Evolutionary conservation across 495 filamentous ascomycete genomes (phyloP).

Genomic region (Pyrenula massariospora): DNA sequence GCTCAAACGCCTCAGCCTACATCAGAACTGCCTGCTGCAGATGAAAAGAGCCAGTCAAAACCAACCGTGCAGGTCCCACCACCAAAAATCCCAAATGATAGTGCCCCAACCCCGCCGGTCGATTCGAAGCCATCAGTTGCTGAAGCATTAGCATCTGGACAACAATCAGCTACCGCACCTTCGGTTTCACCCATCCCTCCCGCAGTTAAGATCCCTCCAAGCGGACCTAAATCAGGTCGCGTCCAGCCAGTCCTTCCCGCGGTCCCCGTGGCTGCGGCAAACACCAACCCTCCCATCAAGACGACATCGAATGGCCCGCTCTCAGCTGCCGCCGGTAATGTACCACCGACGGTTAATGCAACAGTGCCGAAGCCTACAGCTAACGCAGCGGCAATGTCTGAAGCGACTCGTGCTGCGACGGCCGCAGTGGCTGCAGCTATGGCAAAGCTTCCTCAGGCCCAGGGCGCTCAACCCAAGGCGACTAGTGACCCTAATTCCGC

Average conservation of each 20-base stretch:
- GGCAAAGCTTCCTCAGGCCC: slow-evolving; percentile 60
- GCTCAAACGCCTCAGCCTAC: slow-evolving; percentile 20
- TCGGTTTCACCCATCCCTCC: slow-evolving; percentile 22
- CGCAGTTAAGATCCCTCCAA: slow-evolving; percentile 33
- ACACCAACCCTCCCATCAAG: slow-evolving; percentile 26
- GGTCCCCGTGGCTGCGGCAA: slow-evolving; percentile 8
- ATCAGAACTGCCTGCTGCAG: slow-evolving; percentile 28
- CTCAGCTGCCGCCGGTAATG: slow-evolving; percentile 18
- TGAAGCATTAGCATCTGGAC: slow-evolving; percentile 26
- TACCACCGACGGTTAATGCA: slow-evolving; percentile 18
- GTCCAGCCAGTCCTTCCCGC: slow-evolving; percentile 60
- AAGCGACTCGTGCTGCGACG: slow-evolving; percentile 72
- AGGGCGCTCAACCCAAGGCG: slow-evolving; percentile 30
- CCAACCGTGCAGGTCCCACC: slow-evolving; percentile 23
- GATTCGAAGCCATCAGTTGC: slow-evolving; percentile 54
- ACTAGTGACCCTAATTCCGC: slow-evolving; percentile 27
- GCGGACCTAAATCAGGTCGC: slow-evolving; percentile 56
- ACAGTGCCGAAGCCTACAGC: slow-evolving; percentile 15
- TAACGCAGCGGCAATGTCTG: slow-evolving; percentile 33
- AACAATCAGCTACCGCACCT: slow-evolving; percentile 38
- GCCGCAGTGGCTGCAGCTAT: slow-evolving; percentile 83
- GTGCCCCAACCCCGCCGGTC: slow-evolving; percentile 42
- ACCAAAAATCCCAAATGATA: slow-evolving; percentile 18
- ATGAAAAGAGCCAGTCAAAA: slow-evolving; percentile 23
- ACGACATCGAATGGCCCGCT: slow-evolving; percentile 21